Percentiles rank a stretch among this genome's conserved stretches.
Evolutionary conservation across 371 early-diverging fungal genomes (phyloP).

Genomic region (Parasitella parasitica): DNA sequence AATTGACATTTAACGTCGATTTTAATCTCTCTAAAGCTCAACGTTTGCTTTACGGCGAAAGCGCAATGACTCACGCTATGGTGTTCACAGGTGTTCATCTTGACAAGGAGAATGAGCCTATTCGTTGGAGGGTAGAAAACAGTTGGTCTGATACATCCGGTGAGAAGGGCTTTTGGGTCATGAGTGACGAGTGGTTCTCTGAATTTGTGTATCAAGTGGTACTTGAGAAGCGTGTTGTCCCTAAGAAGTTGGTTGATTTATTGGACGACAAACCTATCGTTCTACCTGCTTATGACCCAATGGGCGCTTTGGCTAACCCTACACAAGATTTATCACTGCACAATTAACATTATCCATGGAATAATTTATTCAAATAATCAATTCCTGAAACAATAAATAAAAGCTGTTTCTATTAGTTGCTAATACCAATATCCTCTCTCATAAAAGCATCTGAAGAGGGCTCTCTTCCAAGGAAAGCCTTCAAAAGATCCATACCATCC

Average conservation of each 20-base stretch:
- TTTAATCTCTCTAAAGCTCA: slow-evolving; percentile 71
- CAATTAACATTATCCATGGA: no score
- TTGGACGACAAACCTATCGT: slow-evolving; percentile 65
- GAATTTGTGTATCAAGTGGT: slow-evolving; percentile 84
- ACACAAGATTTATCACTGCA: not conserved
- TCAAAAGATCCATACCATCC: slow-evolving; percentile 74
- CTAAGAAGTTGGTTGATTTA: slow-evolving; percentile 58
- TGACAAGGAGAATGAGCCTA: slow-evolving; percentile 55
- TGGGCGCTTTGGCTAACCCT: slow-evolving; percentile 60
- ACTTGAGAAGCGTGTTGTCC: slow-evolving; percentile 63
- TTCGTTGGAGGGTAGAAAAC: slow-evolving; percentile 85
- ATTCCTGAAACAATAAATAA: not conserved
- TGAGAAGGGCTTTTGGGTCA: slow-evolving; percentile 75
- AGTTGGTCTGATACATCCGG: slow-evolving; percentile 66
- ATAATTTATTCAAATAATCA: no score
- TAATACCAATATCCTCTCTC: slow-evolving; percentile 47
- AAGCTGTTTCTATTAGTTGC: slow-evolving; percentile 4
- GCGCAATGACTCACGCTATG: slow-evolving; percentile 85
- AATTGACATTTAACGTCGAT: slow-evolving; percentile 64
- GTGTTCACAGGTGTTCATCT: slow-evolving; percentile 82
- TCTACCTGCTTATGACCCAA: slow-evolving; percentile 77
- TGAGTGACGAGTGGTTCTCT: slow-evolving; percentile 82
- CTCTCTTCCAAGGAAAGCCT: slow-evolving; percentile 80
- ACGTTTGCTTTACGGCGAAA: slow-evolving; percentile 73
- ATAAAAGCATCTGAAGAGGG: slow-evolving; percentile 80